Conservation (phyloP, 257 asterid genomes). For the Solanum megistacrolobum region DNA sequence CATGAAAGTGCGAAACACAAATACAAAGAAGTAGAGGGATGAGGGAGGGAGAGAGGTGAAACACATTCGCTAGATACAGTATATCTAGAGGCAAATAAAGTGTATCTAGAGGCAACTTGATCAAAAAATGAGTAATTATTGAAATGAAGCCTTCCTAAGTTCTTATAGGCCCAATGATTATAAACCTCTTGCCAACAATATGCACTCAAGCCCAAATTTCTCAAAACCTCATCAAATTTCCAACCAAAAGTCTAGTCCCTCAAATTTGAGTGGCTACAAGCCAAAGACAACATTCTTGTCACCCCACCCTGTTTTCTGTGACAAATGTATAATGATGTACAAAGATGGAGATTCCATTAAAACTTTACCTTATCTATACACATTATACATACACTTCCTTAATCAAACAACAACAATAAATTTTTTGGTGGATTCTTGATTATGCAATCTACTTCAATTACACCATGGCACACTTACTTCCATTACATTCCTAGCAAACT, state of each 20-base stretch:
- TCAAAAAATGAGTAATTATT: too few relatives aligned
- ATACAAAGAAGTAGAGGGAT: too few relatives aligned
- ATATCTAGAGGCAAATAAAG: too few relatives aligned
- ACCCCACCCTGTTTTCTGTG: not conserved
- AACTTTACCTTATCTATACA: not conserved
- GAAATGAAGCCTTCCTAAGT: too few relatives aligned
- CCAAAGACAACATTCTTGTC: not conserved
- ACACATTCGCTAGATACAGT: not conserved
- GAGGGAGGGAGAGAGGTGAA: not conserved
- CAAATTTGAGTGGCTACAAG: not conserved
- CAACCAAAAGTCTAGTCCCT: not conserved
- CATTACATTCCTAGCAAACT: constrained; percentile 47
- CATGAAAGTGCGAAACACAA: not conserved
- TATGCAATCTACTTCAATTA: constrained; percentile 50
- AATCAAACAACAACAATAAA: not conserved
- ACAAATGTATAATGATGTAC: not conserved
- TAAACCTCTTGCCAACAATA: not conserved
- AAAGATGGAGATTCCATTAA: not conserved
- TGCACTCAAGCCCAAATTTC: not conserved
- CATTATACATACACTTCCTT: not conserved
- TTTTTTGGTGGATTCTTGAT: constrained; percentile 2
- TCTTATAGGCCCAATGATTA: not conserved
- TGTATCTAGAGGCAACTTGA: not conserved
- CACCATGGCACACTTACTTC: constrained; percentile 58
- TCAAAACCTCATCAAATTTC: not conserved